Percentiles rank a stretch among this genome's conserved stretches.
Conservation (phyloP, 495 filamentous ascomycete species). For the Neurospora africana region DNA sequence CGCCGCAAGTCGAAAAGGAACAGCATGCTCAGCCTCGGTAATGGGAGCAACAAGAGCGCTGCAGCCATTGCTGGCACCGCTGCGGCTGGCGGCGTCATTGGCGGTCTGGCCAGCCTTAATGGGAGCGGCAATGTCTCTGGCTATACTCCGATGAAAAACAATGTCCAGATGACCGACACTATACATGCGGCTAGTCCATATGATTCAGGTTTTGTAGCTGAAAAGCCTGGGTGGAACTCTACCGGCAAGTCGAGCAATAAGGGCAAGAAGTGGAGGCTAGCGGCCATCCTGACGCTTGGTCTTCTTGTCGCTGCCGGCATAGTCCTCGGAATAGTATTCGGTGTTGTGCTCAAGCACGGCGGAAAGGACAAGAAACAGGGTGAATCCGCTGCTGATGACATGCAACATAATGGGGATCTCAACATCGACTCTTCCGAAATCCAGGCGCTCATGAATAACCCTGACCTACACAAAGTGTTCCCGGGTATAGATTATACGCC, state of each 20-base stretch:
- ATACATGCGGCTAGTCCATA: conserved; percentile 8
- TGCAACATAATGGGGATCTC: conserved; percentile 53
- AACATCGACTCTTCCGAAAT: conserved; percentile 69
- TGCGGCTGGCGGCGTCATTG: conserved; percentile 45
- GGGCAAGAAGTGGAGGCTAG: conserved; percentile 58
- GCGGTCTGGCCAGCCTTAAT: conserved; percentile 33
- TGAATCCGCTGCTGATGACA: conserved; percentile 30
- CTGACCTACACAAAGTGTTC: conserved; percentile 80
- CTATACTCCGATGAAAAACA: conserved; percentile 30
- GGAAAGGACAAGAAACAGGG: conserved; percentile 2
- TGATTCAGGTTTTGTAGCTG: conserved; percentile 12
- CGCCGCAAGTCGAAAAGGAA: conserved; percentile 27
- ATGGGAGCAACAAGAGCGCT: conserved; percentile 23
- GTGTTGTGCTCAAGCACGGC: conserved; percentile 46
- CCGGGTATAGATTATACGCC: conserved; percentile 97
- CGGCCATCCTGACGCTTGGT: conserved; percentile 50
- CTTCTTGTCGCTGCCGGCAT: conserved; percentile 57
- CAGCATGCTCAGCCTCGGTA: conserved; percentile 45
- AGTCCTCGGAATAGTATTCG: conserved; percentile 70
- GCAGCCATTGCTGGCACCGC: conserved; percentile 31
- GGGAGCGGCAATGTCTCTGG: conserved; percentile 25
- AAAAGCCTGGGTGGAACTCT: conserved; percentile 49
- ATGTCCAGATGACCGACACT: conserved; percentile 13
- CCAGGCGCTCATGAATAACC: conserved; percentile 68
- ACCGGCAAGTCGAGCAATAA: conserved; percentile 40